Evolutionary conservation across 2,329 filamentous ascomycete genomes (phyloP), one percentile per base, ranked within the genome.

Genomic region (Chrysoporthe puriensis): DNA sequence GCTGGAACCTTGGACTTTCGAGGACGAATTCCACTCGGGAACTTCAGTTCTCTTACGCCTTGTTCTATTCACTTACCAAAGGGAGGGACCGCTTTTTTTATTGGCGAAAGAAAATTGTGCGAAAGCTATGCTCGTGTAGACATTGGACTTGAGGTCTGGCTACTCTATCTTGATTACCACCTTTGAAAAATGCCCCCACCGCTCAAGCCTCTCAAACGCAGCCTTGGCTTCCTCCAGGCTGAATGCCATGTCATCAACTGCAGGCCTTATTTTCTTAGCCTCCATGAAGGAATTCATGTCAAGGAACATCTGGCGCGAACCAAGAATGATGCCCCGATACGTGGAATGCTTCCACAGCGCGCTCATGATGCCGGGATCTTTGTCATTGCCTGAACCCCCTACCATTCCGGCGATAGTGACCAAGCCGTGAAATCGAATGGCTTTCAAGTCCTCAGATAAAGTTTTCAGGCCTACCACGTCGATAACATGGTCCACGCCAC

Each of bases 381-480:
- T 42, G 9, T 48, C 34, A 36, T 73, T 70, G 63, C 70, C 85
- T 1, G 13, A 72, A 1, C 60, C 71, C 26, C 73, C 77, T 4
- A 80, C 71, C 8, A 74, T 70, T 0, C 79, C 79, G 13, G 76
- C 70, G 1, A 78, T 52, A 2, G 71, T 68, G 32, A 83, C 69
- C 4, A 79, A n/a, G 0, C 80, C 80, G 16, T 79, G 75, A 0
- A 73, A 64, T 0, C 74, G 71, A 0, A 88, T 78, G 1, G 84
- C 84, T 70, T 83, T 83, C 52, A 90, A 77, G 2, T 82, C 84
- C 73, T 90, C 82, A 3, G 78, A 72, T 70, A 91, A 81, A 0
- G 88, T 91, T n/a, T 81, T 82, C 0, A 86, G 81, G 0, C 90
- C 90, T 14, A 87, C 90, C n/a, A 91, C 85, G 72, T 92, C 90